A percentile compares a stretch with the other conserved stretches of the same genome.
Conservation (phyloP, 257 asterid species). For the Sherardia arvensis region DNA sequence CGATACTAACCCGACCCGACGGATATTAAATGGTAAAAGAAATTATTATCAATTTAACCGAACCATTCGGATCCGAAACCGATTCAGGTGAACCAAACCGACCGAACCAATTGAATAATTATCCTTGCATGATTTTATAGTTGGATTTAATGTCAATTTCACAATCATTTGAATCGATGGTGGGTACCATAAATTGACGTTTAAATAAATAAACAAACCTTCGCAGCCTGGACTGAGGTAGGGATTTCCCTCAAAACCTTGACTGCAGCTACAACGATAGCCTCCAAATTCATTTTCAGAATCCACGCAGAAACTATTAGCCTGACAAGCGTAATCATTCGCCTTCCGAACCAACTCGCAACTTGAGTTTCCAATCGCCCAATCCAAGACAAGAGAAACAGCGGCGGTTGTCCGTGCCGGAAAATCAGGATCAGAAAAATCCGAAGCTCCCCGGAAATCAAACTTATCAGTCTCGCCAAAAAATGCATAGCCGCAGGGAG, state of each 20-base stretch:
- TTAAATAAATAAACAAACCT: constrained; percentile 24
- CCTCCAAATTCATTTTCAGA: constrained; percentile 38
- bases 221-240: constrained; percentile 60
- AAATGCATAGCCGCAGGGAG: constrained; percentile 60
- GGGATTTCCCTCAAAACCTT: constrained; percentile 66
- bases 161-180: too few relatives aligned
- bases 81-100: too few relatives aligned
- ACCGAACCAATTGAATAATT: too few relatives aligned
- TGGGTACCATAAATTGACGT: too few relatives aligned
- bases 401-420: constrained; percentile 7
- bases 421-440: constrained; percentile 41
- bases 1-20: too few relatives aligned
- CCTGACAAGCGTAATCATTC: constrained; percentile 32
- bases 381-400: constrained; percentile 54
- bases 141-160: too few relatives aligned
- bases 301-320: constrained; percentile 44
- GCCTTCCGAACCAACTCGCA: constrained; percentile 22
- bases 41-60: too few relatives aligned
- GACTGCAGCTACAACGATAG: constrained; percentile 44
- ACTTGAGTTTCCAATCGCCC: constrained; percentile 55
- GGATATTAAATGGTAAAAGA: too few relatives aligned
- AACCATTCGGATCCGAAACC: too few relatives aligned
- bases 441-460: constrained; percentile 36
- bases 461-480: constrained; percentile 43
- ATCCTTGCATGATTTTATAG: too few relatives aligned